phyloP scores from a whole-genome alignment of 805 yeast genomes.

The Yueomyces sp. region DNA sequence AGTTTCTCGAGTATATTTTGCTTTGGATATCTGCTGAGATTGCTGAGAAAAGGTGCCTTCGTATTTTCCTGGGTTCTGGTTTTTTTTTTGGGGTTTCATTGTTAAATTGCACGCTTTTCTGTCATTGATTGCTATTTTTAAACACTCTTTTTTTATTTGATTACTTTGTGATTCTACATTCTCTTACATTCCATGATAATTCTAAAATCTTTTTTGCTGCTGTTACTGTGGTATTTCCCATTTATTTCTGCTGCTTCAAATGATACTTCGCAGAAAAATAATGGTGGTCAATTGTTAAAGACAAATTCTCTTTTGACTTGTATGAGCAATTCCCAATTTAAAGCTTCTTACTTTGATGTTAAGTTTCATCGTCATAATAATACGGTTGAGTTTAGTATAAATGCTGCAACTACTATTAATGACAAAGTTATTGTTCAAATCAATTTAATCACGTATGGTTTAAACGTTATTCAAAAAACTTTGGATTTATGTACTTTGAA shows the following conservation, averaged over 20 bases:
- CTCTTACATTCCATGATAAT: too few relatives aligned
- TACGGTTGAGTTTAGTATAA: constrained; percentile 51
- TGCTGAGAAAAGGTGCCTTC: too few relatives aligned
- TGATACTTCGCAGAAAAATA: constrained; percentile 1
- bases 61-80: too few relatives aligned
- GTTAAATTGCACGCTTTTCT: too few relatives aligned
- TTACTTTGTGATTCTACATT: too few relatives aligned
- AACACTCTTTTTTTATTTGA: too few relatives aligned
- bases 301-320: constrained; percentile 77
- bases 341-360: constrained; percentile 76
- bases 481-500: constrained; percentile 54
- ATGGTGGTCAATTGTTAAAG: constrained; percentile 18
- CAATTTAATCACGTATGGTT: constrained; percentile 67
- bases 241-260: not conserved
- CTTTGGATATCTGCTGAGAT: too few relatives aligned
- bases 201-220: not conserved
- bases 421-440: constrained; percentile 57
- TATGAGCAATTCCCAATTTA: constrained; percentile 77
- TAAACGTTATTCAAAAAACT: constrained; percentile 40
- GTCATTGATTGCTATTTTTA: too few relatives aligned
- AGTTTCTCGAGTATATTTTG: too few relatives aligned
- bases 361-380: constrained; percentile 51
- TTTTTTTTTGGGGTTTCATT: too few relatives aligned
- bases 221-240: not conserved
- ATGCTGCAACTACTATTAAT: constrained; percentile 67